These are phyloP conservation scores for Dillenia suffruticosa DNA, from an alignment of 164 flowering plant genomes.

Conservation along the genomic window DNA sequence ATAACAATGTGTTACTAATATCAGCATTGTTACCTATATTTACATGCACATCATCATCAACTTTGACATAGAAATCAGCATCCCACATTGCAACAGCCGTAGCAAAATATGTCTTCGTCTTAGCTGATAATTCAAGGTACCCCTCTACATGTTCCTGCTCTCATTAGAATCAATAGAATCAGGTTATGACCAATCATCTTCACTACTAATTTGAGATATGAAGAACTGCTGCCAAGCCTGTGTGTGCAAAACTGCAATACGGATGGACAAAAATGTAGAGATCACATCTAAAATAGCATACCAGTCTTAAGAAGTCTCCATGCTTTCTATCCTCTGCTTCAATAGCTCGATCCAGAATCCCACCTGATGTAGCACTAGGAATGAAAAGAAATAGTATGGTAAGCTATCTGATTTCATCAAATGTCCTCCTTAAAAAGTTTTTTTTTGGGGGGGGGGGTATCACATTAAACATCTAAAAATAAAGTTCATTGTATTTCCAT, in stretches of 20 bases:
- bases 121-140: slow-evolving; percentile 86
- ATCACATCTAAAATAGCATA: slow-evolving; percentile 19
- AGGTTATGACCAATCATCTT: background rate
- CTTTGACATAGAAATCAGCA: slow-evolving; percentile 91
- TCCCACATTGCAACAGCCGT: slow-evolving; percentile 89
- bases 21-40: slow-evolving; percentile 58
- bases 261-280: background rate
- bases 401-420: too few relatives aligned
- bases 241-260: background rate
- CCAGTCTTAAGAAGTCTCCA: slow-evolving; percentile 94
- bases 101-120: slow-evolving; percentile 75
- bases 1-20: too few relatives aligned
- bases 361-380: slow-evolving; percentile 92
- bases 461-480: too few relatives aligned
- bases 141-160: slow-evolving; percentile 90
- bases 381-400: slow-evolving; percentile 1
- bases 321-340: slow-evolving; percentile 93
- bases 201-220: background rate
- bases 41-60: slow-evolving; percentile 94
- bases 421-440: too few relatives aligned
- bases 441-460: too few relatives aligned
- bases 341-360: slow-evolving; percentile 90
- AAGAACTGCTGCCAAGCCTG: too few relatives aligned
- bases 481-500: too few relatives aligned
- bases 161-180: background rate